A percentile compares a stretch with the other conserved stretches of the same genome.
phyloP scores from a whole-genome alignment of 2,329 filamentous ascomycete genomes.

The Apiospora hydei region DNA sequence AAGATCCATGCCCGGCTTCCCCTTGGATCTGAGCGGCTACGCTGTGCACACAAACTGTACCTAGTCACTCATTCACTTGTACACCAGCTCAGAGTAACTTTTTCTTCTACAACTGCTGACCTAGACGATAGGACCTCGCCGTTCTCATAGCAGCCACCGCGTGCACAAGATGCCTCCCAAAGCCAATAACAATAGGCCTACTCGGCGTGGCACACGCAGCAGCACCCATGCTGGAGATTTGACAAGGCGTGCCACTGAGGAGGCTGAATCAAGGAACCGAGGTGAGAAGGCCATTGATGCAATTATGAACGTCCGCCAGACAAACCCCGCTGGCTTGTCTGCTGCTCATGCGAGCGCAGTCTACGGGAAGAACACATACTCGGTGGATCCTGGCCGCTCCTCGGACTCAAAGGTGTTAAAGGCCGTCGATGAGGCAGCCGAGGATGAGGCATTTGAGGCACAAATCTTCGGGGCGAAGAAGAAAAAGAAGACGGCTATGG shows the following conservation, averaged over 20 bases:
- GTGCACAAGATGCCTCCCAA: slow-evolving; percentile 21
- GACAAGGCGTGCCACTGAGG: slow-evolving; percentile 19
- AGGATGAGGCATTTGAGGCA: slow-evolving; percentile 16
- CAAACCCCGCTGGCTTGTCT: slow-evolving; percentile 10
- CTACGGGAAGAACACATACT: slow-evolving; percentile 16
- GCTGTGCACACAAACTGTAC: background rate
- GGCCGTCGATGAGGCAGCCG: slow-evolving; percentile 9
- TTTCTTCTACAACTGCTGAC: background rate
- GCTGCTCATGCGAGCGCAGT: slow-evolving; percentile 17
- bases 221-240: slow-evolving; percentile 2
- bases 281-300: slow-evolving; percentile 20
- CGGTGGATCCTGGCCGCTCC: background rate
- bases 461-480: slow-evolving; percentile 22
- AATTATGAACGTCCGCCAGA: slow-evolving; percentile 23
- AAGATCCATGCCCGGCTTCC: background rate
- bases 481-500: slow-evolving; percentile 20
- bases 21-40: background rate
- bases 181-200: slow-evolving; percentile 19
- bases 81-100: background rate
- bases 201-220: slow-evolving; percentile 3
- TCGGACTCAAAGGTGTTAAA: background rate
- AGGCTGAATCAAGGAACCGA: slow-evolving; percentile 22
- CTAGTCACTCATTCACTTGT: background rate
- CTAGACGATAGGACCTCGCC: background rate
- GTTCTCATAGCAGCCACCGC: slow-evolving; percentile 3